phyloP scores from a whole-genome alignment of 805 yeast species.

The Helenozyma rhizophorensis region DNA sequence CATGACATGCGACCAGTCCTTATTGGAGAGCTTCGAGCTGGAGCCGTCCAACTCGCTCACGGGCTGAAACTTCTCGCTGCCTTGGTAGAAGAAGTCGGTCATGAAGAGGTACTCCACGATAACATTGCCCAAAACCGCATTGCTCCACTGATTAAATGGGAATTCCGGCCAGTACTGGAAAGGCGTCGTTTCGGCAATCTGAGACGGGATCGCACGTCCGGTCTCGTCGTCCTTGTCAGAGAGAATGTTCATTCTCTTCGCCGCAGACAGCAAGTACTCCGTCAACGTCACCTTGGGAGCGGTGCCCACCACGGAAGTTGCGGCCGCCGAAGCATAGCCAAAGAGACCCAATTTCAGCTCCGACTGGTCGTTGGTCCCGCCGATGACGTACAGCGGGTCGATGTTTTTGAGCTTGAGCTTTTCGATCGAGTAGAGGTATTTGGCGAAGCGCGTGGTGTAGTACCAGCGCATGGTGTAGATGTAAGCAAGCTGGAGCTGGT shows the following conservation, averaged over 20 bases:
- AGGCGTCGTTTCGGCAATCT: constrained; percentile 76
- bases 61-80: constrained; percentile 31
- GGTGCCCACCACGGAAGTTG: background rate
- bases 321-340: constrained; percentile 7
- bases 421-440: constrained; percentile 70
- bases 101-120: constrained; percentile 73
- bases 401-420: constrained; percentile 52
- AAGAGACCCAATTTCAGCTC: constrained; percentile 10
- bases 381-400: constrained; percentile 55
- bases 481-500: constrained; percentile 75
- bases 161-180: constrained; percentile 66
- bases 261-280: constrained; percentile 52
- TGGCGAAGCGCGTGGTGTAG: constrained; percentile 70
- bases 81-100: constrained; percentile 61
- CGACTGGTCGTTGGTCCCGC: constrained; percentile 30
- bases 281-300: constrained; percentile 25
- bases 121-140: constrained; percentile 72
- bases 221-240: constrained; percentile 31
- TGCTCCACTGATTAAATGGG: constrained; percentile 66
- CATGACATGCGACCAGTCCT: constrained; percentile 35
- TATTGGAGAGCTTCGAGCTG: constrained; percentile 4
- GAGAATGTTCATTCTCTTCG: constrained; percentile 58
- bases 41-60: constrained; percentile 12
- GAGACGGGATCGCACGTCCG: constrained; percentile 54
- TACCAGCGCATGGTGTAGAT: constrained; percentile 91